Conservation (phyloP, 805 yeast genomes). For the Kluyveromyces lactis region DNA sequence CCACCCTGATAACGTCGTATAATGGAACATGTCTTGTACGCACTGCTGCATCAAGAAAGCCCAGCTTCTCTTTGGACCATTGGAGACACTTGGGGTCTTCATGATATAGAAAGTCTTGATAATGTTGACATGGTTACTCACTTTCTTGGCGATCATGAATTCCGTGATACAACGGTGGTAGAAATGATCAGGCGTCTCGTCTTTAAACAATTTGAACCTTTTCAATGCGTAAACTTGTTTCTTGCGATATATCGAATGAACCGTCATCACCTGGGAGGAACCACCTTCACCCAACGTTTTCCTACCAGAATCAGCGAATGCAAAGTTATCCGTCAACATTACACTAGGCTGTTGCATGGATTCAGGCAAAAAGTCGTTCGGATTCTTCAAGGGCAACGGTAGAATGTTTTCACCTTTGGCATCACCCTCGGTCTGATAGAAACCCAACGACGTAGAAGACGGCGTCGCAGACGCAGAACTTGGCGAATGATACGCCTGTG, state of each 20-base stretch:
- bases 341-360: conserved; percentile 41
- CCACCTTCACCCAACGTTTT: conserved; percentile 66
- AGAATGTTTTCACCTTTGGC: conserved; percentile 37
- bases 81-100: conserved; percentile 44
- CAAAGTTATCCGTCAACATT: conserved; percentile 48
- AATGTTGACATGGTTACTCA: conserved; percentile 52
- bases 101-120: conserved; percentile 47
- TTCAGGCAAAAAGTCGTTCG: conserved; percentile 54
- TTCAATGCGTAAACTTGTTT: conserved; percentile 54
- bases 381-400: conserved; percentile 55
- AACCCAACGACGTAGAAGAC: conserved; percentile 7
- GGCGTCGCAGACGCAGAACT: conserved; percentile 5
- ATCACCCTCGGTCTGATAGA: conserved; percentile 30
- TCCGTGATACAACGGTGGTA: conserved; percentile 59
- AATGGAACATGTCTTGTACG: conserved; percentile 53
- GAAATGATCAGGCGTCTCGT: conserved; percentile 57
- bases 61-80: conserved; percentile 57
- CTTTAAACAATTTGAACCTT: conserved; percentile 48
- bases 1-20: conserved; percentile 54
- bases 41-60: conserved; percentile 65
- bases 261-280: conserved; percentile 53
- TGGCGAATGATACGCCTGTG: conserved; percentile 1
- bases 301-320: conserved; percentile 34
- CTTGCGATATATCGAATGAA: conserved; percentile 29
- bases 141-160: conserved; percentile 47